These are phyloP conservation scores for Colletotrichum sp. DNA, from an alignment of 2,329 filamentous ascomycete species.

Conservation along the genomic window DNA sequence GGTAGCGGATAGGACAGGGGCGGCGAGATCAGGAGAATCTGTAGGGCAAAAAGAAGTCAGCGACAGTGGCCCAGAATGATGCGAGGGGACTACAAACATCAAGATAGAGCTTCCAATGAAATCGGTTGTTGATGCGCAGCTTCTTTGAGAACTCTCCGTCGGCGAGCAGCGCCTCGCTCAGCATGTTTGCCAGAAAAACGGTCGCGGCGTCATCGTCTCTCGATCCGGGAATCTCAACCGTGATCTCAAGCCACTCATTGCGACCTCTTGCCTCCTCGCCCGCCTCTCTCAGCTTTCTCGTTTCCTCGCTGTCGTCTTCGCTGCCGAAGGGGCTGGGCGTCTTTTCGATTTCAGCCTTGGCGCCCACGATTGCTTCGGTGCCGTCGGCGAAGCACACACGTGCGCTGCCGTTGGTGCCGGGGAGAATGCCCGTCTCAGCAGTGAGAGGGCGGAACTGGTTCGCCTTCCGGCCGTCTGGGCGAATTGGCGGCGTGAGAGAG, in stretches of 20 bases:
- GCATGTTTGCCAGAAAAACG: conserved; percentile 86
- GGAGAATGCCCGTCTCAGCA: conserved; percentile 89
- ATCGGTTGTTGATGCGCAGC: conserved; percentile 86
- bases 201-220: conserved; percentile 91
- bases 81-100: conserved; percentile 67
- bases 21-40: conserved; percentile 93
- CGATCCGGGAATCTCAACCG: conserved; percentile 88
- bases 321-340: conserved; percentile 44
- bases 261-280: conserved; percentile 47
- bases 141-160: conserved; percentile 72
- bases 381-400: conserved; percentile 94
- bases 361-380: conserved; percentile 92
- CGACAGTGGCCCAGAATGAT: neutral
- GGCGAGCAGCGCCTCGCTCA: conserved; percentile 83
- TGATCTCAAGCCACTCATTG: conserved; percentile 84
- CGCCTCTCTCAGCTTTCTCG: conserved; percentile 31
- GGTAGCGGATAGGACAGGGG: conserved; percentile 93
- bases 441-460: conserved; percentile 90
- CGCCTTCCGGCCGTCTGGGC: conserved; percentile 82
- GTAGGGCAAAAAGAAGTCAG: neutral
- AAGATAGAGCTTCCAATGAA: conserved; percentile 96
- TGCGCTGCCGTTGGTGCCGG: conserved; percentile 89
- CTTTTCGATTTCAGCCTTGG: conserved; percentile 93
- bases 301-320: conserved; percentile 44
- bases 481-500: conserved; percentile 80